Percentiles rank a stretch among this genome's conserved stretches.
Evolutionary conservation across 352 stramenopile species (phyloP).

Genomic region (Globisporangium parvum): DNA sequence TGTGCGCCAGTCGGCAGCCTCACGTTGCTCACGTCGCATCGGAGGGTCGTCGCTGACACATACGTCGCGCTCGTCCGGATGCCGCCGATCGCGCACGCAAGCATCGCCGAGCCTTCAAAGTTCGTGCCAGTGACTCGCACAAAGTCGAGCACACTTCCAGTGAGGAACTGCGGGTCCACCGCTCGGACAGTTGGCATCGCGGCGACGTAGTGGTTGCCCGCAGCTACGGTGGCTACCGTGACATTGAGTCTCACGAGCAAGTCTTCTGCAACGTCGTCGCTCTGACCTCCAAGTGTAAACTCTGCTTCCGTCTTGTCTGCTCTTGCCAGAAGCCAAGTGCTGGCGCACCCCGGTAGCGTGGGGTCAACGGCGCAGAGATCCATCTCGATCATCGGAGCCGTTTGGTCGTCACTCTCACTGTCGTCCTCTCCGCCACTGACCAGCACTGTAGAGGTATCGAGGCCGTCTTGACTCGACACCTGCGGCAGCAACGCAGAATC

Average conservation of each 20-base stretch:
- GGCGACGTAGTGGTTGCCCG: background rate
- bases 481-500: background rate
- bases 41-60: constrained; percentile 18
- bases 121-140: constrained; percentile 21
- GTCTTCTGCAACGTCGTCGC: background rate
- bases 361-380: background rate
- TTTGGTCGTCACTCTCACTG: background rate
- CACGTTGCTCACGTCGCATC: constrained; percentile 21
- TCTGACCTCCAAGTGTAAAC: too few relatives aligned
- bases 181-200: constrained; percentile 6
- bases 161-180: constrained; percentile 11
- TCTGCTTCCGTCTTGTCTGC: too few relatives aligned
- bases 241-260: background rate
- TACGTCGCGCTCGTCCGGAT: constrained; percentile 19
- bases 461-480: background rate
- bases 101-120: constrained; percentile 34
- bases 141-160: background rate
- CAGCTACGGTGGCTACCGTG: background rate
- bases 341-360: background rate
- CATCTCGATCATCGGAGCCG: background rate
- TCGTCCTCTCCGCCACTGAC: background rate
- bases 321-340: too few relatives aligned
- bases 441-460: background rate
- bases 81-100: constrained; percentile 29
- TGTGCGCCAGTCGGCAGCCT: constrained; percentile 2